These are phyloP conservation scores for Alternaria burnsii DNA, from an alignment of 2,329 filamentous ascomycete genomes.

Conservation along the genomic window DNA sequence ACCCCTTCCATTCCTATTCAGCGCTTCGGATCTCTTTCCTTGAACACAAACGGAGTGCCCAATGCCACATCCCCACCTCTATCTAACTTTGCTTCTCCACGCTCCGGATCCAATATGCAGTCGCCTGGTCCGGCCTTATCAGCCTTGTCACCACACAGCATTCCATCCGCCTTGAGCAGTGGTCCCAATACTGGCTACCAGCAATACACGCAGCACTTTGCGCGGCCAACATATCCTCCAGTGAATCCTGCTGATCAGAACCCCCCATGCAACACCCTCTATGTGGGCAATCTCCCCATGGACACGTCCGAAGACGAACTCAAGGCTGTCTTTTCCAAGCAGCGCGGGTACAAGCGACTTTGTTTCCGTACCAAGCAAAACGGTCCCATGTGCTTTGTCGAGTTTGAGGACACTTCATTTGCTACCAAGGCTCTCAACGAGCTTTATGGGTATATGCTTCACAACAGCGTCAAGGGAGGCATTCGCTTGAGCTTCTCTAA, in stretches of 20 bases:
- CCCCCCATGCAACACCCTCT: slow-evolving; percentile 95
- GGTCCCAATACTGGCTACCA: slow-evolving; percentile 62
- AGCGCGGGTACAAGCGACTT: slow-evolving; percentile 92
- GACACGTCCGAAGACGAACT: slow-evolving; percentile 95
- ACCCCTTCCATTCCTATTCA: slow-evolving; percentile 75
- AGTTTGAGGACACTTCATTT: slow-evolving; percentile 92
- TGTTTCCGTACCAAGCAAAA: slow-evolving; percentile 96
- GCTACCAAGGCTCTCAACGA: slow-evolving; percentile 91
- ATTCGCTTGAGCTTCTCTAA: slow-evolving; percentile 97
- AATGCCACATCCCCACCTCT: slow-evolving; percentile 64
- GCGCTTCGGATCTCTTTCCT: slow-evolving; percentile 73
- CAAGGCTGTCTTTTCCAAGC: slow-evolving; percentile 90
- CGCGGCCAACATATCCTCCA: slow-evolving; percentile 76
- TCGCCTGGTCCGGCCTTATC: slow-evolving; percentile 57
- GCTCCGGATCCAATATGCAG: slow-evolving; percentile 59
- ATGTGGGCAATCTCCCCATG: slow-evolving; percentile 94
- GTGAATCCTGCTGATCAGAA: slow-evolving; percentile 96
- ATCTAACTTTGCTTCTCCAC: slow-evolving; percentile 61
- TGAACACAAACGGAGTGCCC: slow-evolving; percentile 67
- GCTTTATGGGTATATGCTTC: slow-evolving; percentile 84
- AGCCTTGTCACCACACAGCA: slow-evolving; percentile 61
- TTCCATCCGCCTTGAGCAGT: slow-evolving; percentile 63
- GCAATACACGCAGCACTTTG: slow-evolving; percentile 65
- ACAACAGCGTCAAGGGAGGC: slow-evolving; percentile 92
- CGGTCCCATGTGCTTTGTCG: slow-evolving; percentile 98